A percentile compares a stretch with the other conserved stretches of the same genome.
phyloP scores from a whole-genome alignment of 495 filamentous ascomycete genomes.

The Daldinia caldariorum region DNA sequence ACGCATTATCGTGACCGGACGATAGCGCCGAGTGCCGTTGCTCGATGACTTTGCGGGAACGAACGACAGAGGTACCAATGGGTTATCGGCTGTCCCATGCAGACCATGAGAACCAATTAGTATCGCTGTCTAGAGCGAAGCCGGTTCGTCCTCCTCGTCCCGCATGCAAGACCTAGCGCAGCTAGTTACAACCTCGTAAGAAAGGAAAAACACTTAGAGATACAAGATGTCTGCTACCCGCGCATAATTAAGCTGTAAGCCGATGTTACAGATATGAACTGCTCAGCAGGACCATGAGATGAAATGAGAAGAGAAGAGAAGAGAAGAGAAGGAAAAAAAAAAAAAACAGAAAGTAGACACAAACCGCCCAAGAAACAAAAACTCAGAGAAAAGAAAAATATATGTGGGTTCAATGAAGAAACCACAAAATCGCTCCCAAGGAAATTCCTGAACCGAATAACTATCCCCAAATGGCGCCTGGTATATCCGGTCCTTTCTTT shows the following conservation, averaged over 20 bases:
- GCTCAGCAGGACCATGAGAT: slow-evolving; percentile 30
- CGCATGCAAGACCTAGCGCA: slow-evolving; percentile 23
- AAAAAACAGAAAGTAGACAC: background rate
- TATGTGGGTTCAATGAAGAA: slow-evolving; percentile 9
- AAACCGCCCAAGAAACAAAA: slow-evolving; percentile 14
- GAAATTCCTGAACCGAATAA: slow-evolving; percentile 22
- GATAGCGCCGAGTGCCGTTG: slow-evolving; percentile 24
- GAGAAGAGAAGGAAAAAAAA: background rate
- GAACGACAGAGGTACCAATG: background rate
- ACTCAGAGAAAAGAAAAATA: slow-evolving; percentile 8
- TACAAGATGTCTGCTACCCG: slow-evolving; percentile 38
- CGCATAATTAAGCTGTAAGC: slow-evolving; percentile 28
- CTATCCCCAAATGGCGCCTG: slow-evolving; percentile 37
- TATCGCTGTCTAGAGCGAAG: slow-evolving; percentile 18
- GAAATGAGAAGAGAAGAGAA: slow-evolving; percentile 26
- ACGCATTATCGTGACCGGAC: slow-evolving; percentile 28
- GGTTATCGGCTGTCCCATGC: slow-evolving; percentile 27
- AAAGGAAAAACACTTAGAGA: slow-evolving; percentile 23
- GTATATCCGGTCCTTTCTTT: slow-evolving; percentile 32
- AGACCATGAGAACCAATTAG: slow-evolving; percentile 25
- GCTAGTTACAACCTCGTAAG: slow-evolving; percentile 23
- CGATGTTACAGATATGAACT: slow-evolving; percentile 24
- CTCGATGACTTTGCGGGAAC: slow-evolving; percentile 13
- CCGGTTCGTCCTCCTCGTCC: slow-evolving; percentile 27
- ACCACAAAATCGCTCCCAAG: slow-evolving; percentile 14